phyloP scores from a whole-genome alignment of 2,329 filamentous ascomycete genomes.

The Colletotrichum graminicola region DNA sequence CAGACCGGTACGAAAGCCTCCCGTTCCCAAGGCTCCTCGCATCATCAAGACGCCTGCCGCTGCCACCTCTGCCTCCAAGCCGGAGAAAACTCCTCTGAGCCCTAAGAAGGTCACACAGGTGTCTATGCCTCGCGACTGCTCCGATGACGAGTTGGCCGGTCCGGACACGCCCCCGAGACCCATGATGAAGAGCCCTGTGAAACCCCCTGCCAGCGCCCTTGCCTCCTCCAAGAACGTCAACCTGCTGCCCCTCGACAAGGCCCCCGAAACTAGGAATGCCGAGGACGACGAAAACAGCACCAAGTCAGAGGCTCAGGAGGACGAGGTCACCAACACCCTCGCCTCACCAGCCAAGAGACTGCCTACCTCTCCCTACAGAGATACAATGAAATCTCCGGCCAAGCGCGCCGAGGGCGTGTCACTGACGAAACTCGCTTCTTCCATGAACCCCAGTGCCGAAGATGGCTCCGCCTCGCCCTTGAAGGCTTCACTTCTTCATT shows the following conservation, averaged over 20 bases:
- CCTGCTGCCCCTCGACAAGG: slow-evolving; percentile 43
- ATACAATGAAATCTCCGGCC: slow-evolving; percentile 68
- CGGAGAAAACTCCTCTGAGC: slow-evolving; percentile 67
- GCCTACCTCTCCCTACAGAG: slow-evolving; percentile 65
- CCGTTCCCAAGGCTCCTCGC: slow-evolving; percentile 48
- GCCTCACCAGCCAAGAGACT: slow-evolving; percentile 69
- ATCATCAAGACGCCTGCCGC: slow-evolving; percentile 46
- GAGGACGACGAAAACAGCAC: slow-evolving; percentile 42
- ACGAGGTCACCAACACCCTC: slow-evolving; percentile 53
- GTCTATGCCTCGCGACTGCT: slow-evolving; percentile 61
- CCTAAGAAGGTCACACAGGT: slow-evolving; percentile 75
- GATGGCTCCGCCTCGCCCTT: slow-evolving; percentile 48
- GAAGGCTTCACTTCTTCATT: slow-evolving; percentile 59
- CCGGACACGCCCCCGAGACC: slow-evolving; percentile 64
- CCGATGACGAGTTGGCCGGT: slow-evolving; percentile 71
- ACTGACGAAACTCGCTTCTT: slow-evolving; percentile 49
- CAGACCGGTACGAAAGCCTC: slow-evolving; percentile 62
- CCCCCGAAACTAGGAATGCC: slow-evolving; percentile 36
- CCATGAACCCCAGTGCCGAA: slow-evolving; percentile 46
- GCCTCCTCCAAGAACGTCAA: slow-evolving; percentile 52
- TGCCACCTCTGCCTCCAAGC: slow-evolving; percentile 46
- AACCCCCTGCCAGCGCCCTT: slow-evolving; percentile 55
- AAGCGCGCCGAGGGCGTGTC: slow-evolving; percentile 62
- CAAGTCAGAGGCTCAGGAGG: slow-evolving; percentile 36
- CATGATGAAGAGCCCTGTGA: slow-evolving; percentile 68